phyloP scores from a whole-genome alignment of 2,329 filamentous ascomycete species.

The Dendryphion nanum region DNA sequence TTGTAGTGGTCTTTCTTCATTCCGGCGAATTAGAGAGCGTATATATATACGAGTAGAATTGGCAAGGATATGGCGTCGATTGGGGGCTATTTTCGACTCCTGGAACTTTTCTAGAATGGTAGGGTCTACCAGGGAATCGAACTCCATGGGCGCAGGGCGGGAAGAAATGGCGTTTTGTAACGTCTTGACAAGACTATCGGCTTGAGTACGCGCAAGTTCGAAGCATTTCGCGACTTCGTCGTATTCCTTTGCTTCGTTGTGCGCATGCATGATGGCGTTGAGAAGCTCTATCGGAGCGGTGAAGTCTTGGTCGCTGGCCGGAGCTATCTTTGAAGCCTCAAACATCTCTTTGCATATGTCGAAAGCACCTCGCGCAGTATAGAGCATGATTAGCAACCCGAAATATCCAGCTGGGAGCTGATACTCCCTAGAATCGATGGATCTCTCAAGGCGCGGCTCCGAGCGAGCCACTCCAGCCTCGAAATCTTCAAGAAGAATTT shows the following conservation, averaged over 20 bases:
- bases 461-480: constrained; percentile 26
- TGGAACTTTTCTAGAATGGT: constrained; percentile 15
- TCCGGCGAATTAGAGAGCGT: constrained; percentile 51
- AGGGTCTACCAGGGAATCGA: constrained; percentile 22
- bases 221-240: constrained; percentile 65
- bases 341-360: constrained; percentile 37
- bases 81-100: constrained; percentile 22
- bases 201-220: constrained; percentile 58
- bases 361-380: constrained; percentile 48
- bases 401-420: constrained; percentile 53
- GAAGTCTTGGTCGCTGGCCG: constrained; percentile 9
- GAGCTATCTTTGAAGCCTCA: constrained; percentile 11
- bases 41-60: constrained; percentile 53
- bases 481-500: constrained; percentile 25
- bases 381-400: constrained; percentile 56
- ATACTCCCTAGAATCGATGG: constrained; percentile 28
- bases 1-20: constrained; percentile 41
- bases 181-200: constrained; percentile 42
- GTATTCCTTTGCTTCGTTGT: constrained; percentile 58
- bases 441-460: constrained; percentile 22
- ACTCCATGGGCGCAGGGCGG: constrained; percentile 16
- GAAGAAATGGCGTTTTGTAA: constrained; percentile 33
- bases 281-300: constrained; percentile 40
- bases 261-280: constrained; percentile 64
- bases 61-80: constrained; percentile 50